Evolutionary conservation across 2,329 filamentous ascomycete genomes (phyloP).

Genomic region (Didymella keratinophila): DNA sequence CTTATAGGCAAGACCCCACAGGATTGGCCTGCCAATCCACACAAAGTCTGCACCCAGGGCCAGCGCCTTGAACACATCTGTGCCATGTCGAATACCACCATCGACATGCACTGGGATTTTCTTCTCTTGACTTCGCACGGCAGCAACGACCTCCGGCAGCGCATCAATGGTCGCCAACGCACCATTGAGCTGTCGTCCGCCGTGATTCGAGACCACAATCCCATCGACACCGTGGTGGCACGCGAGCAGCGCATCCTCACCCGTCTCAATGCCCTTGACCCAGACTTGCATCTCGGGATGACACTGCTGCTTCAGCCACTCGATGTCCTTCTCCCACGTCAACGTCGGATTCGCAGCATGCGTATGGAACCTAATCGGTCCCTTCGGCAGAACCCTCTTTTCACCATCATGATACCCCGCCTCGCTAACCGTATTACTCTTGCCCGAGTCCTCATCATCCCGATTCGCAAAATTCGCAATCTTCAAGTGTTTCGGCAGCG

Average conservation of each 20-base stretch:
- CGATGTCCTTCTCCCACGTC: constrained; percentile 36
- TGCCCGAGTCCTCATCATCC: constrained; percentile 6
- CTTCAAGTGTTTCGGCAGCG: constrained; percentile 32
- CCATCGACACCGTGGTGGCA: constrained; percentile 55
- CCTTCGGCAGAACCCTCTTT: constrained; percentile 22
- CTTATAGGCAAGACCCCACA: constrained; percentile 71
- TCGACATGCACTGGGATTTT: constrained; percentile 80
- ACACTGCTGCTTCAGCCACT: constrained; percentile 31
- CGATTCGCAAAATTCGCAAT: constrained; percentile 31
- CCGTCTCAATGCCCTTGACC: constrained; percentile 57
- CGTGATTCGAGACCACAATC: constrained; percentile 61
- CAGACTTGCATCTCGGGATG: constrained; percentile 36
- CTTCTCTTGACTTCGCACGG: constrained; percentile 54
- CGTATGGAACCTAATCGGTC: constrained; percentile 29
- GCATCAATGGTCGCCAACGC: constrained; percentile 51
- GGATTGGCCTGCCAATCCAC: constrained; percentile 61
- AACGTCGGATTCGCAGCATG: constrained; percentile 35
- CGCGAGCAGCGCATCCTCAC: constrained; percentile 54
- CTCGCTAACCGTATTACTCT: constrained; percentile 8
- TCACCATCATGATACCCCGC: constrained; percentile 12
- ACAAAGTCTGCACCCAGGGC: constrained; percentile 91
- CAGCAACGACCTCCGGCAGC: constrained; percentile 63
- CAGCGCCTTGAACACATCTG: constrained; percentile 92
- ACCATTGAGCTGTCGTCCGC: constrained; percentile 60
- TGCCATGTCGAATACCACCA: constrained; percentile 85